These are phyloP conservation scores for Pichia cactophila DNA, from an alignment of 1,139 yeast species.

Conservation along the genomic window DNA sequence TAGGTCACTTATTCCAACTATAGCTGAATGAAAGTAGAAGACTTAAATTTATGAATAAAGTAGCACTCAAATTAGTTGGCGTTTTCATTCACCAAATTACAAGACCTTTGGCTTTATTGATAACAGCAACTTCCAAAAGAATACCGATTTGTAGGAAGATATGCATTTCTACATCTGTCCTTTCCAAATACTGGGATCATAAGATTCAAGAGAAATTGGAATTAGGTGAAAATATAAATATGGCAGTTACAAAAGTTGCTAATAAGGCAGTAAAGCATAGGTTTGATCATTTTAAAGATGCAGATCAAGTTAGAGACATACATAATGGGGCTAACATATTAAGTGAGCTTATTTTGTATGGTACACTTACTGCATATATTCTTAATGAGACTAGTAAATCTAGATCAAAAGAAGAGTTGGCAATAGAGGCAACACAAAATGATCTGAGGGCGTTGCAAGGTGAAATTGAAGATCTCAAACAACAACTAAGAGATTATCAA, in stretches of 20 bases:
- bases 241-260: background rate
- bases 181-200: background rate
- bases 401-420: conserved; percentile 42
- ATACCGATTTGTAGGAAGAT: background rate
- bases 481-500: conserved; percentile 30
- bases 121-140: conserved; percentile 37
- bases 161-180: background rate
- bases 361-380: conserved; percentile 74
- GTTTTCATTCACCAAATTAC: conserved; percentile 71
- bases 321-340: conserved; percentile 77
- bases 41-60: conserved; percentile 9
- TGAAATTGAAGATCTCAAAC: conserved; percentile 58
- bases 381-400: conserved; percentile 66
- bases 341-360: conserved; percentile 68
- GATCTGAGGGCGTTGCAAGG: conserved; percentile 63
- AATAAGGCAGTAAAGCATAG: background rate
- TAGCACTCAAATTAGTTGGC: conserved; percentile 72
- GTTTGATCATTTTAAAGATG: no score
- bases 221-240: background rate
- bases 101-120: conserved; percentile 68
- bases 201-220: background rate
- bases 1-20: no score
- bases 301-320: conserved; percentile 26
- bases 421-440: conserved; percentile 55
- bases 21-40: background rate